These are phyloP conservation scores for Paramecium pentaurelia DNA, from an alignment of 73 alveolate genomes.

Conservation along the genomic window DNA sequence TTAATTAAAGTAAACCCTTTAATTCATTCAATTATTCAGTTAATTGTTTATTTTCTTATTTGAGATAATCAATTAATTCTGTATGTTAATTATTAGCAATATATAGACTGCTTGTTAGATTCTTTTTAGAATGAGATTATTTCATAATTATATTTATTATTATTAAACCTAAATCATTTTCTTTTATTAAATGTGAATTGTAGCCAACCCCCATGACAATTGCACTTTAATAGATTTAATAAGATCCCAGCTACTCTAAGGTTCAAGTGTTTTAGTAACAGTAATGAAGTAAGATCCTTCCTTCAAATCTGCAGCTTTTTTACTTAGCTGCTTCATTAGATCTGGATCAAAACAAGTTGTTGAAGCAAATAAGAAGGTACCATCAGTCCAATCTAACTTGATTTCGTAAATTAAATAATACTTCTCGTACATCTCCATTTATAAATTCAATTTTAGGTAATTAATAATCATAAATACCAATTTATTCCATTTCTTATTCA, in stretches of 20 bases:
- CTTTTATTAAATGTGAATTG: conserved; percentile 83
- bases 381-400: conserved; percentile 83
- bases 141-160: not conserved
- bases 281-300: conserved; percentile 78
- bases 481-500: conserved; percentile 39
- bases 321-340: conserved; percentile 78
- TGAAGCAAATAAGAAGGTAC: conserved; percentile 83
- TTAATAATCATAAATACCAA: conserved; percentile 30
- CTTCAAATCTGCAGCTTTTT: conserved; percentile 68
- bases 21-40: not conserved
- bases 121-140: not conserved
- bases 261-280: conserved; percentile 74
- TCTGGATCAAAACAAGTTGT: conserved; percentile 89
- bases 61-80: not conserved
- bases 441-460: conserved; percentile 59
- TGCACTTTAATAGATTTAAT: conserved; percentile 66
- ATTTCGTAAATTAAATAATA: conserved; percentile 51
- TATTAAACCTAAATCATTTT: conserved; percentile 22
- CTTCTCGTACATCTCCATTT: conserved; percentile 60
- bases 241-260: conserved; percentile 78
- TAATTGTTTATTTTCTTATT: conserved; percentile 13
- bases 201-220: conserved; percentile 93
- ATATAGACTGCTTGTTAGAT: not conserved
- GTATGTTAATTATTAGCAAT: not conserved
- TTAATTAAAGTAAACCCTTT: not conserved